phyloP scores from a whole-genome alignment of 768 basidiomycete species.

The Tulasnella sp. region DNA sequence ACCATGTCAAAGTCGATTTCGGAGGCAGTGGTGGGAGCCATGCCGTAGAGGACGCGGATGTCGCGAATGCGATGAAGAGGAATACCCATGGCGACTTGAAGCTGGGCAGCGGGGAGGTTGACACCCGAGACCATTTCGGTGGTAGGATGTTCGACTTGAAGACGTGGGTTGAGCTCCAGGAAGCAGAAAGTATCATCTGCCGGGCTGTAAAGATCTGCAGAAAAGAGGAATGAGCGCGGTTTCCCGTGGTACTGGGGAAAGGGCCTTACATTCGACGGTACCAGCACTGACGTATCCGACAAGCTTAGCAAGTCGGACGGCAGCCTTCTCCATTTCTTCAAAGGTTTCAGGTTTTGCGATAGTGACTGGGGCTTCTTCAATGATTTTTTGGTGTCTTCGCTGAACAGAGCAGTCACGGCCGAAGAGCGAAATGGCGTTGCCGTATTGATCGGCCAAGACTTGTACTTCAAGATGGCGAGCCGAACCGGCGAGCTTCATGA shows the following conservation, averaged over 20 bases:
- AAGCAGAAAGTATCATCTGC: slow-evolving; percentile 93
- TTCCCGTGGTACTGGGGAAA: slow-evolving; percentile 15
- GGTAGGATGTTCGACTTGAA: slow-evolving; percentile 99
- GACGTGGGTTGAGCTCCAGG: slow-evolving; percentile 96
- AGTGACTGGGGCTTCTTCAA: slow-evolving; percentile 98
- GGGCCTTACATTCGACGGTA: slow-evolving; percentile 82
- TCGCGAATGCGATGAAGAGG: slow-evolving; percentile 92
- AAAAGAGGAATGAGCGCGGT: neutral
- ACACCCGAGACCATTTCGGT: slow-evolving; percentile 99
- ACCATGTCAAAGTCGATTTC: slow-evolving; percentile 97
- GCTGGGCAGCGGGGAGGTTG: slow-evolving; percentile 93
- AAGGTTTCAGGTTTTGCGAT: slow-evolving; percentile 89
- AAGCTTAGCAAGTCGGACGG: slow-evolving; percentile 96
- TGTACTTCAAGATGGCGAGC: slow-evolving; percentile 98
- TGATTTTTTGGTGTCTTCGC: slow-evolving; percentile 98
- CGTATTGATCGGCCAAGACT: slow-evolving; percentile 97
- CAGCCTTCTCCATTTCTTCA: slow-evolving; percentile 97
- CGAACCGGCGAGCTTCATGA: slow-evolving; percentile 98
- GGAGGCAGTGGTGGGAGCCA: slow-evolving; percentile 78
- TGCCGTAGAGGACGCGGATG: slow-evolving; percentile 92
- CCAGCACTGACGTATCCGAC: slow-evolving; percentile 99
- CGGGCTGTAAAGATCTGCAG: slow-evolving; percentile 84
- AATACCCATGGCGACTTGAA: slow-evolving; percentile 97
- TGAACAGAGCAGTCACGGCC: slow-evolving; percentile 99
- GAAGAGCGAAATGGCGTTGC: slow-evolving; percentile 96